Evolutionary conservation across 305 asterid genomes (phyloP), one percentile per base, ranked within the genome.

Genomic region (Coffea humblotiana): DNA sequence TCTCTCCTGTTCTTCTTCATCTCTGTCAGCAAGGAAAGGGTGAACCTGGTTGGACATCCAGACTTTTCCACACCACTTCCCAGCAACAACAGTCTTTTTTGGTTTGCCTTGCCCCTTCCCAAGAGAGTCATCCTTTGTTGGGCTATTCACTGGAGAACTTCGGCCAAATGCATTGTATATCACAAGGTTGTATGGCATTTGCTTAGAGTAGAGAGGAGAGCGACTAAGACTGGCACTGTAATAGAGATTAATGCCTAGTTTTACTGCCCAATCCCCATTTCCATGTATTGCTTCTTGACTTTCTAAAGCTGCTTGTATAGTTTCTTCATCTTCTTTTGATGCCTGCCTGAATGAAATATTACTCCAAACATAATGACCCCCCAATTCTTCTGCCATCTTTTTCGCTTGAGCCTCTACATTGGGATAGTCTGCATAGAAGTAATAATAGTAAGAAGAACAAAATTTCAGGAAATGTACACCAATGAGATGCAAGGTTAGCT

Each of bases 11-110:
- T 88, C 93, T 67, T 88, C 90, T 23, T 35, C 72, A 82, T 84
- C 91, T 79, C 84, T 86, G 71, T 90, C 89, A 76, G 89, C 89
- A 51, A 96, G 87, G 83, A 92, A 81, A 8, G 97, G 97, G 78
- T 96, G 99, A 83, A 89, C 97, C 83, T 94, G 99, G 84, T 84
- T 91, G 8, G 98, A 91, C 98, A 89, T 93, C 99, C 99, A 96
- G 75, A 96, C 95, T 90, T 90, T 94, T 67, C 99, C 99, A 74
- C 99, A 96, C 99, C 99, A 96, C 88, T 93, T 96, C 67, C 99
- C 99, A 77, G 96, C 98, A 86, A 94, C 97, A 65, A 83, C 81
- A 49, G 85, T 80, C 93, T 90, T 94, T 88, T 83, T 96, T 76
- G 90, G 97, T 90, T 90, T 91, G 77, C 95, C 90, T 40, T 82